Conservation (phyloP, 495 filamentous ascomycete genomes). For the Lichenothelia convexa region DNA sequence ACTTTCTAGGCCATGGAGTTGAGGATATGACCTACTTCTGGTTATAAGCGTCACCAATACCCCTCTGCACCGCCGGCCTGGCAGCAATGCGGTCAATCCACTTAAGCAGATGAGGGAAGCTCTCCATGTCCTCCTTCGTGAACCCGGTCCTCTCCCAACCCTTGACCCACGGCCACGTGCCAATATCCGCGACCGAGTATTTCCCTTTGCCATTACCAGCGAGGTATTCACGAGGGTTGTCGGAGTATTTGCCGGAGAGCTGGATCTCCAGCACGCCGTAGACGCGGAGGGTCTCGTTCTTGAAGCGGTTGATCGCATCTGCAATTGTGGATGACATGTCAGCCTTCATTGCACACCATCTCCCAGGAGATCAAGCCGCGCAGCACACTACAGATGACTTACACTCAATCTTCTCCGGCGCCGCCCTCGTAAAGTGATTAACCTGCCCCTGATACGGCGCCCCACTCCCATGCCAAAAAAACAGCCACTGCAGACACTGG, state of each 20-base stretch:
- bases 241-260: slow-evolving; percentile 27
- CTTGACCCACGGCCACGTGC: slow-evolving; percentile 38
- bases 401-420: slow-evolving; percentile 30
- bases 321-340: neutral
- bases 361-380: neutral
- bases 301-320: slow-evolving; percentile 34
- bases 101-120: slow-evolving; percentile 32
- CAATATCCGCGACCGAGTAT: slow-evolving; percentile 36
- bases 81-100: slow-evolving; percentile 36
- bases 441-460: slow-evolving; percentile 27
- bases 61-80: slow-evolving; percentile 31
- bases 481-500: slow-evolving; percentile 27
- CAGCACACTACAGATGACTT: slow-evolving; percentile 10
- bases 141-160: slow-evolving; percentile 25
- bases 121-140: slow-evolving; percentile 29
- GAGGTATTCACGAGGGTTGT: slow-evolving; percentile 30
- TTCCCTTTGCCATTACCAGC: slow-evolving; percentile 36
- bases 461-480: slow-evolving; percentile 32
- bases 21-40: too few species aligned
- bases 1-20: too few species aligned
- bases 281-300: slow-evolving; percentile 33
- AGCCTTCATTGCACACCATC: neutral
- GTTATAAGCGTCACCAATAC: too few species aligned
- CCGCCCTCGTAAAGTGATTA: slow-evolving; percentile 20
- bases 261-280: slow-evolving; percentile 36